Conservation (phyloP, 495 filamentous ascomycete genomes). For the Penicillium pulvis region DNA sequence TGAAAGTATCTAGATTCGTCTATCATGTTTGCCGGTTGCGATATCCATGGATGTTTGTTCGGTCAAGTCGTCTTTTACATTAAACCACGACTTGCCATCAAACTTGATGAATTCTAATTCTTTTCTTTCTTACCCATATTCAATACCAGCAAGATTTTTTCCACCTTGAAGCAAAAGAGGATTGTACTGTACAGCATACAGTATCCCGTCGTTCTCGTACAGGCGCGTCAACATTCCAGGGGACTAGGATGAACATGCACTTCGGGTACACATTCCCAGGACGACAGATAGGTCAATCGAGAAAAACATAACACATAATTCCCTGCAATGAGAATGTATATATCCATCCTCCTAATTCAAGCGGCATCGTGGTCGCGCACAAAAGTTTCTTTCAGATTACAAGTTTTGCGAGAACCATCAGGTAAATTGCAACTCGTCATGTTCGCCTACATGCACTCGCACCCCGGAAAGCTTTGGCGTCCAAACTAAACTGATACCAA, state of each 20-base stretch:
- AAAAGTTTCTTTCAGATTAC: constrained; percentile 10
- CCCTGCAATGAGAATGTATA: constrained; percentile 11
- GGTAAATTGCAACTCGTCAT: constrained; percentile 17
- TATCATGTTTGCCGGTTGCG: no score
- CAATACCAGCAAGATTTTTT: no score
- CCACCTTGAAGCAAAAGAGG: no score
- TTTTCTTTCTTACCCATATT: no score
- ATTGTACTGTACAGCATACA: no score
- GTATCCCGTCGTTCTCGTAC: background rate
- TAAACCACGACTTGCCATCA: no score
- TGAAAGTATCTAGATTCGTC: background rate
- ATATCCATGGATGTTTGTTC: no score
- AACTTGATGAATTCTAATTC: no score
- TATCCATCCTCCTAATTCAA: constrained; percentile 15
- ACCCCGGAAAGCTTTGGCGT: background rate
- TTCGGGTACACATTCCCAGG: background rate
- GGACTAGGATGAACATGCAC: background rate
- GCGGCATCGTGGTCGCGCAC: constrained; percentile 11
- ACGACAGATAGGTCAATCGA: no score
- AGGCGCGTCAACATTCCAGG: constrained; percentile 14
- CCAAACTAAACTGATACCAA: background rate
- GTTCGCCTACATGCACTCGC: constrained; percentile 16
- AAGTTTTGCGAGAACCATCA: constrained; percentile 12
- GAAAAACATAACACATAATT: constrained; percentile 4
- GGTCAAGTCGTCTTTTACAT: no score